A percentile compares a stretch with the other conserved stretches of the same genome.
phyloP scores from a whole-genome alignment of 306 rosid genomes.

The Malus asiatica region DNA sequence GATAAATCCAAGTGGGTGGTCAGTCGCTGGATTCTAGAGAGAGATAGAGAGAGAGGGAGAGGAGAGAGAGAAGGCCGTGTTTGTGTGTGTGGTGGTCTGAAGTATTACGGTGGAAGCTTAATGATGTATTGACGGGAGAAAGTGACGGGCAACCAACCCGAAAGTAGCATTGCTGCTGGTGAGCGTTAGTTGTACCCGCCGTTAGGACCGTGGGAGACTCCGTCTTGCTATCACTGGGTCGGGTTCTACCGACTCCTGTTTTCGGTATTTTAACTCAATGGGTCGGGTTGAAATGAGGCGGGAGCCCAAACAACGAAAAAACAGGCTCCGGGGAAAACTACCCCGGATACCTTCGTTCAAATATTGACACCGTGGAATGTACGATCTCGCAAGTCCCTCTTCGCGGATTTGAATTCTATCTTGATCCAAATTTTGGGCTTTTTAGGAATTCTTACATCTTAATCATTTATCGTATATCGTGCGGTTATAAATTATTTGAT shows the following conservation, averaged over 20 bases:
- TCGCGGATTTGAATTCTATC: too few relatives aligned
- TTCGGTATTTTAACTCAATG: not conserved
- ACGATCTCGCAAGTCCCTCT: too few relatives aligned
- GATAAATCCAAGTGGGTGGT: not conserved
- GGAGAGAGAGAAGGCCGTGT: conserved; percentile 13
- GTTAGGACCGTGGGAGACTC: conserved; percentile 14
- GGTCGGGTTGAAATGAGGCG: not conserved
- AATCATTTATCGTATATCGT: too few relatives aligned
- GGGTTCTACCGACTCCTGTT: not conserved
- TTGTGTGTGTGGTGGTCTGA: conserved; percentile 23
- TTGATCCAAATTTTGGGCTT: too few relatives aligned
- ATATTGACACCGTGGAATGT: too few relatives aligned
- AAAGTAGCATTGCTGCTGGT: not conserved
- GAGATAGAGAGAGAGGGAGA: conserved; percentile 2
- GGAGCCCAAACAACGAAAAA: not conserved
- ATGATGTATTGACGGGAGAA: not conserved
- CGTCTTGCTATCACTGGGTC: not conserved
- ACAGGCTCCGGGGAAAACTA: not conserved
- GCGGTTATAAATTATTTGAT: too few relatives aligned
- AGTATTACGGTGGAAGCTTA: not conserved
- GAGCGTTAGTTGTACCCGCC: conserved; percentile 28
- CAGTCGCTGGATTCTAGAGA: conserved; percentile 5
- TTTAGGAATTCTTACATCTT: too few relatives aligned
- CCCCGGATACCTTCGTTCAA: too few relatives aligned
- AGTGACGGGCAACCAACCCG: not conserved